A percentile compares a stretch with the other conserved stretches of the same genome.
Evolutionary conservation across 1,284 basidiomycete genomes (phyloP).

Genomic region (Papiliotrema flavescens): DNA sequence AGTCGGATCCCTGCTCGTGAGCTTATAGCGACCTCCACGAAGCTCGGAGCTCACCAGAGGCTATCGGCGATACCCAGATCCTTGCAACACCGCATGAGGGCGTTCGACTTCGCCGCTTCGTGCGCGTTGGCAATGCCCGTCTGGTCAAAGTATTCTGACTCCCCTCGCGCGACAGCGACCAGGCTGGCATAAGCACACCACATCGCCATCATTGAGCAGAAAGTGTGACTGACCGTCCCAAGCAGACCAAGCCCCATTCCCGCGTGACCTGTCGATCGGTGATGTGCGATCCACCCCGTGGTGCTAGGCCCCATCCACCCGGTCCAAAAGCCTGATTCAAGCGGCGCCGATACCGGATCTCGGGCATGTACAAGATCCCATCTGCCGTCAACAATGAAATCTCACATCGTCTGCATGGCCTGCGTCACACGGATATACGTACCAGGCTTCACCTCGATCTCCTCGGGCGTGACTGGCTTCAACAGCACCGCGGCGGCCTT

Average conservation of each 20-base stretch:
- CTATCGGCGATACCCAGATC: conserved; percentile 94
- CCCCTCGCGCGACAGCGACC: conserved; percentile 86
- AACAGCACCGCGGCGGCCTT: conserved; percentile 72
- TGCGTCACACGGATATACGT: conserved; percentile 24
- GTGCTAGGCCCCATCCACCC: conserved; percentile 94
- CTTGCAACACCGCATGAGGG: conserved; percentile 96
- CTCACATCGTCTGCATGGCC: neutral
- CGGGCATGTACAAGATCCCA: conserved; percentile 90
- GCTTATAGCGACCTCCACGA: neutral
- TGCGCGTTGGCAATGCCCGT: conserved; percentile 88
- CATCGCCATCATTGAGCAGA: neutral
- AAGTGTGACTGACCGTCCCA: conserved; percentile 66
- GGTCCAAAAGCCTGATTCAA: conserved; percentile 94
- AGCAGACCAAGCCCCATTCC: conserved; percentile 91
- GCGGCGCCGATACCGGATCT: conserved; percentile 96
- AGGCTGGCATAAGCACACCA: conserved; percentile 55
- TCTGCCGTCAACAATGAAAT: conserved; percentile 54
- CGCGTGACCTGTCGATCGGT: conserved; percentile 82
- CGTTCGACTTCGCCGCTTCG: conserved; percentile 94
- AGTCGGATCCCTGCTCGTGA: conserved; percentile 74
- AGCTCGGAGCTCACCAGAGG: conserved; percentile 66
- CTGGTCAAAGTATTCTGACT: conserved; percentile 96
- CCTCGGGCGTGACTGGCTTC: conserved; percentile 68
- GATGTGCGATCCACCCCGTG: conserved; percentile 88
- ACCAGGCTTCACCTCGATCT: conserved; percentile 95